Percentiles rank a stretch among this genome's conserved stretches.
phyloP scores from a whole-genome alignment of 192 early-diverging fungal genomes.

The Podila verticillata region DNA sequence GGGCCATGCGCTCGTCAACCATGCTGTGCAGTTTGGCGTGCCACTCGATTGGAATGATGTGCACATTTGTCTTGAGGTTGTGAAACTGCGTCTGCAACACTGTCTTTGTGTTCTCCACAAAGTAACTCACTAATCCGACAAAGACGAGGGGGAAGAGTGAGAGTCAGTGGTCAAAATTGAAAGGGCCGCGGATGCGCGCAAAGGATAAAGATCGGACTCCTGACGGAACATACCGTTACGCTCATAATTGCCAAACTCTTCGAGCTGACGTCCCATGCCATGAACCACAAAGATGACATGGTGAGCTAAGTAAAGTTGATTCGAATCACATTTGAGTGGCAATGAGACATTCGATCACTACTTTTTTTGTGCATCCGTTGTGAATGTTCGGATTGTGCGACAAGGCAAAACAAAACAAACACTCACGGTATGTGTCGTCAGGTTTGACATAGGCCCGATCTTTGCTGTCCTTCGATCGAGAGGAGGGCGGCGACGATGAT shows the following conservation, averaged over 20 bases:
- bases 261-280: conserved; percentile 62
- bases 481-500: background rate
- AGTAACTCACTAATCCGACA: conserved; percentile 11
- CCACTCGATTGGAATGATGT: conserved; percentile 55
- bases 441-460: background rate
- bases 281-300: conserved; percentile 64
- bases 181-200: background rate
- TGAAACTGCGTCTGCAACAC: conserved; percentile 41
- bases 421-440: background rate
- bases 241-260: conserved; percentile 56
- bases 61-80: conserved; percentile 39
- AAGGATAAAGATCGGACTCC: background rate
- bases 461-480: background rate
- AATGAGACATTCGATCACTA: too few species aligned
- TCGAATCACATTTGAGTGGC: too few species aligned
- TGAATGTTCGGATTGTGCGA: background rate
- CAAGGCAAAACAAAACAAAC: background rate
- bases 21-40: conserved; percentile 52
- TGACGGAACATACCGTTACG: conserved; percentile 42
- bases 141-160: background rate
- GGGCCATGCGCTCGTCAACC: conserved; percentile 54
- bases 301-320: conserved; percentile 19
- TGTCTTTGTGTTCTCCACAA: conserved; percentile 42
- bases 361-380: background rate
- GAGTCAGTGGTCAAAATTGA: background rate